Evolutionary conservation across 2,329 filamentous ascomycete species (phyloP).

Genomic region (Nigrograna mackinnonii): DNA sequence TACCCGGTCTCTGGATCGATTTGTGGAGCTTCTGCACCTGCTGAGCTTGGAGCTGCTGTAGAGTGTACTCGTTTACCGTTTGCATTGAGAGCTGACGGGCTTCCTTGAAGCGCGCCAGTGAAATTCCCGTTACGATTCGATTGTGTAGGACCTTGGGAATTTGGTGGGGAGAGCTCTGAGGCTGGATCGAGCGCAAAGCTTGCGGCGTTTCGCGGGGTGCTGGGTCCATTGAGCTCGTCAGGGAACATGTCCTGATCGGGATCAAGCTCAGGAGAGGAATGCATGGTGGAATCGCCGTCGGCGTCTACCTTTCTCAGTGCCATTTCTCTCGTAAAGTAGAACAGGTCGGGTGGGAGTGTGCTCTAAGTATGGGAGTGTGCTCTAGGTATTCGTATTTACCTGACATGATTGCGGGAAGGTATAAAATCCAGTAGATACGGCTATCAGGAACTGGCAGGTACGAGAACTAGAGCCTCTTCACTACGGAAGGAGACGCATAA

Average conservation of each 20-base stretch:
- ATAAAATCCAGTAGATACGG: no score
- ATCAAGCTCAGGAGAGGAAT: slow-evolving; percentile 42
- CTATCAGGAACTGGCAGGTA: no score
- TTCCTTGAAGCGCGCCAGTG: slow-evolving; percentile 16
- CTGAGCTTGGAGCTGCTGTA: slow-evolving; percentile 7
- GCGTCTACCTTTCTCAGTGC: slow-evolving; percentile 43
- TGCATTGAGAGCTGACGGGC: slow-evolving; percentile 32
- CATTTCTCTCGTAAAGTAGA: no score
- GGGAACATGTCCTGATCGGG: slow-evolving; percentile 46
- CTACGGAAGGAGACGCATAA: no score
- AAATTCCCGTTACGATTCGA: slow-evolving; percentile 24
- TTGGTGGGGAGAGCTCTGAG: slow-evolving; percentile 59
- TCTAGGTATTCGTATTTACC: no score
- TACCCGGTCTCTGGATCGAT: slow-evolving; percentile 38
- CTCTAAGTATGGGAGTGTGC: no score
- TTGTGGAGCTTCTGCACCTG: slow-evolving; percentile 18
- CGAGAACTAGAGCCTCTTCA: no score
- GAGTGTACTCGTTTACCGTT: slow-evolving; percentile 40
- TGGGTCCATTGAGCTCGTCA: slow-evolving; percentile 43
- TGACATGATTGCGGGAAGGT: no score
- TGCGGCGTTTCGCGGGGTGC: slow-evolving; percentile 45
- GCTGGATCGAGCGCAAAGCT: slow-evolving; percentile 26
- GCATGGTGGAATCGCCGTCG: slow-evolving; percentile 62
- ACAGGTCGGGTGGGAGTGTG: no score
- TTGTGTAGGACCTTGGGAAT: slow-evolving; percentile 48